Conservation (phyloP, 257 asterid genomes). For the Solanum microdontum region DNA sequence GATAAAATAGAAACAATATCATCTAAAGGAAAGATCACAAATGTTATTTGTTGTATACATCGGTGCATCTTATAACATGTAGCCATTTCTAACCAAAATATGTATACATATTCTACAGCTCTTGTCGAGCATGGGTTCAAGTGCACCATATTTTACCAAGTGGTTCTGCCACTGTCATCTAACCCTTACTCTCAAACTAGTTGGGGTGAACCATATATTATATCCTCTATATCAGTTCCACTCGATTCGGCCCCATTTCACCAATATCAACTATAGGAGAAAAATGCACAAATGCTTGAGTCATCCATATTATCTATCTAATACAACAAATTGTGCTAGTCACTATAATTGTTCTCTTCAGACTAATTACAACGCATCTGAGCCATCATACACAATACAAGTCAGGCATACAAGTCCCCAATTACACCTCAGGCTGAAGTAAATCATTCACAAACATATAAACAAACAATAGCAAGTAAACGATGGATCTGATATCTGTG, state of each 20-base stretch:
- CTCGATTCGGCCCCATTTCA: not conserved
- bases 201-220: not conserved
- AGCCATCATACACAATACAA: not conserved
- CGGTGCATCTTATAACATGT: not conserved
- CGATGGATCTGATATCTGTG: not conserved
- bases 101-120: not conserved
- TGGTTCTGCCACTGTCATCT: not conserved
- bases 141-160: not conserved
- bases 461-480: not conserved
- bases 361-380: not conserved
- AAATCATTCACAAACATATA: not conserved
- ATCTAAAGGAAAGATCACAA: not conserved
- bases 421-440: not conserved
- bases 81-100: not conserved
- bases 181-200: not conserved
- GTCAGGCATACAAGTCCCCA: not conserved
- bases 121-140: not conserved
- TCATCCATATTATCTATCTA: not conserved
- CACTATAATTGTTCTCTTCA: not conserved
- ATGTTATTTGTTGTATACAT: not conserved
- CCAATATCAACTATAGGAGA: not conserved
- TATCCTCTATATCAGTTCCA: not conserved
- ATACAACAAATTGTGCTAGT: not conserved
- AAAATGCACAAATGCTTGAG: not conserved
- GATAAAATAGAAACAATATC: not conserved